Evolutionary conservation across 2,329 filamentous ascomycete genomes (phyloP), one percentile per base, ranked within the genome.

Genomic region (Fusarium sulawesiense): DNA sequence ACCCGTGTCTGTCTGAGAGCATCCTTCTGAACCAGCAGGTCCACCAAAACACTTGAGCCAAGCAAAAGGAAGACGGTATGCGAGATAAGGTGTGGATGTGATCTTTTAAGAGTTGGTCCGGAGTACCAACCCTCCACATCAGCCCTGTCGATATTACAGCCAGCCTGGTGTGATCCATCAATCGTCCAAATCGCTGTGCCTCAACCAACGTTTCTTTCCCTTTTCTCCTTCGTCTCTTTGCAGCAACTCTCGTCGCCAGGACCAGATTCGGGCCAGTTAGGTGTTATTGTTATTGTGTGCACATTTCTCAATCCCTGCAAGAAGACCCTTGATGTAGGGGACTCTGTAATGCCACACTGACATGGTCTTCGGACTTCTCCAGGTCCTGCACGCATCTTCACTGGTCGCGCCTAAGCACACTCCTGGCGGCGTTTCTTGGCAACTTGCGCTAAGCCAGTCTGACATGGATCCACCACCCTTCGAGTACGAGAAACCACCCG

Each of bases 341-440:
- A 68, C 58, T 64, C 47, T 21, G 48, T 56, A 66, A 64, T 73
- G 49, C 27, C 68, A 63, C 58, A 60, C 57, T 49, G 41, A 48
- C 60, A 66, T 56, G 48, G 61, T 37, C 48, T 40, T 49, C 42
- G 54, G 55, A 55, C 14, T 41, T 66, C 55, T 44, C 60, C 59
- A 57, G 11, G 16, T 30, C 32, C 13, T 48, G 18, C 21, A 37
- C 45, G 44, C 40, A 29, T 46, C 50, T 50, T 54, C 27, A 53
- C 54, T 70, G 59, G 68, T 54, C 56, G 27, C 41, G 20, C 10
- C 42, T 47, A 45, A 27, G 32, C 48, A 54, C 32, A 57, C 27
- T 58, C 47, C 49, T 51, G 9, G 44, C 29, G 46, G 49, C 42
- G 55, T 59, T 46, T 55, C 73, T 75, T 73, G 60, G 69, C 64